A percentile compares a stretch with the other conserved stretches of the same genome.
Evolutionary conservation across 768 basidiomycete genomes (phyloP).

Genomic region (Megacollybia marginata): DNA sequence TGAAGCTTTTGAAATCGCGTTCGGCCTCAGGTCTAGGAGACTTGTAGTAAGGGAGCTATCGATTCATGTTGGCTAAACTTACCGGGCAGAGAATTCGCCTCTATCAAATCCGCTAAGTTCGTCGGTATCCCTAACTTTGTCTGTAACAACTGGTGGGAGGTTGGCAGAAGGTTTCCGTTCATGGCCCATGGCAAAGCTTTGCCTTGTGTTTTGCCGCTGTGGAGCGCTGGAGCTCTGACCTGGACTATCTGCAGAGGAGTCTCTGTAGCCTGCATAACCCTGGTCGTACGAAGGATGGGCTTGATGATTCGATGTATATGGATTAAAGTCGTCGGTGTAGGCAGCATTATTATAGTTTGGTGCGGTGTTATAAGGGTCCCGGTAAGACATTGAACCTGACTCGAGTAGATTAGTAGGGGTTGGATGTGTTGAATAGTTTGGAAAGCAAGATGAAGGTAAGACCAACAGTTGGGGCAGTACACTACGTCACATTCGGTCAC

Average conservation of each 20-base stretch:
- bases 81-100: slow-evolving; percentile 15
- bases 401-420: too few species aligned
- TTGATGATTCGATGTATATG: slow-evolving; percentile 33
- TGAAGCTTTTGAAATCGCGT: slow-evolving; percentile 29
- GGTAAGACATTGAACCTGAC: slow-evolving; percentile 36
- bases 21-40: too few species aligned
- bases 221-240: slow-evolving; percentile 20
- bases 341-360: slow-evolving; percentile 15
- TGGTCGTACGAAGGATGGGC: slow-evolving; percentile 51
- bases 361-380: slow-evolving; percentile 41
- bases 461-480: neutral
- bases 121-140: slow-evolving; percentile 13
- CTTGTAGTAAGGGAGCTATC: too few species aligned
- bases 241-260: slow-evolving; percentile 27
- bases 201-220: slow-evolving; percentile 9
- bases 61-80: slow-evolving; percentile 19
- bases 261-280: slow-evolving; percentile 26
- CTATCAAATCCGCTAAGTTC: slow-evolving; percentile 33
- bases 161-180: neutral
- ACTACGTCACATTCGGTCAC: neutral
- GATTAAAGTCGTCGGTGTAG: slow-evolving; percentile 32
- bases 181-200: slow-evolving; percentile 4
- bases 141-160: neutral
- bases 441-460: neutral
- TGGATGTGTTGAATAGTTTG: neutral